Evolutionary conservation across 2,329 filamentous ascomycete genomes (phyloP), one percentile per base, ranked within the genome.

Genomic region (Aspergillus thermomutatus): DNA sequence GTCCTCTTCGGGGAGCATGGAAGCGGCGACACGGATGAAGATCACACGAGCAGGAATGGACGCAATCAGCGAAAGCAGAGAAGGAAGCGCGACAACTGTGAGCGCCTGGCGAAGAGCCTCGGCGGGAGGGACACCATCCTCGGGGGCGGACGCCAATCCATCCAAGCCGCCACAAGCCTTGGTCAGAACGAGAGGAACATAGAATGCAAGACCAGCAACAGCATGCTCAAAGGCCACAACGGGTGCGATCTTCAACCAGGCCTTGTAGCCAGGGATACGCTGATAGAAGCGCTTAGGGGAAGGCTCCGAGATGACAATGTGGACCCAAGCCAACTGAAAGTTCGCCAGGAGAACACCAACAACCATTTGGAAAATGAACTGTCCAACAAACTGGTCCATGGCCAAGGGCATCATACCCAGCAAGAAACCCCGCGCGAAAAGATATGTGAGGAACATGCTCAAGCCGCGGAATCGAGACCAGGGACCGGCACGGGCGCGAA

Each of bases 21-120:
- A 93, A 6, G 92, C 92, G 72, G 96, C 91, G 37, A 96, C 87
- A 60, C 93, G 91, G 63, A 89, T 82, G 57, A 96, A 84, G 23
- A 90, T 84, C 31, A 93, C 89, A 57, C 84, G 82, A 41, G 90
- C 84, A 19, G 93, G 92, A 55, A 97, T 82, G 60, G 90, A 80
- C 58, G 92, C 74, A 54, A 91, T 75, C 46, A 88, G 74, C 55
- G 83, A 78, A 53, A 87, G 70, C 2, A 79, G 41, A 19, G 62
- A 69, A 8, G 87, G 60, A 46, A 79, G 67, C 31, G 83, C 60
- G 55, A 81, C 59, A 26, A 62, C 52, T 5, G 60, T 58, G 46
- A 62, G 26, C 14, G 58, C 56, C 19, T 60, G 59, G 52, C 43
- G 60, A 45, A 87, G 68, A 14, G 80, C 59, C 47, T 69, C 66